Base-by-base conservation (phyloP, 257 asterid genomes). In the Fraxinus cuspidata region DNA sequence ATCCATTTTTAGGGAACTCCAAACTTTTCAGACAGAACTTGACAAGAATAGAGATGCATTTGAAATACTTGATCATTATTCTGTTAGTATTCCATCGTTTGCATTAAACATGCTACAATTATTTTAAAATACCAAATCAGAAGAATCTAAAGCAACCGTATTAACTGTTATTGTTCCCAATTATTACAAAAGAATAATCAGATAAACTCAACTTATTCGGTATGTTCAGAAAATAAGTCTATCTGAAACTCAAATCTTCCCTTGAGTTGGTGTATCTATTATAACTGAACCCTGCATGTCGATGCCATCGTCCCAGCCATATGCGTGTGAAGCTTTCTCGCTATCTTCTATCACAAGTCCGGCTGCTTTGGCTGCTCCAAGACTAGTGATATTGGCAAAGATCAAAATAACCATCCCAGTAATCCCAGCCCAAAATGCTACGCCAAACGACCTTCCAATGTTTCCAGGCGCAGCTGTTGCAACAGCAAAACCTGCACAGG, bases 341-440 rank as follows among this genome's bases (percentile, higher is more conserved):
- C 89, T 81, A 15, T 60, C 67, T 23, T 68, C 79, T 70, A 84
- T 81, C 3, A 93, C 85, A 84, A 84, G 88, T 18, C 96, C 95
- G 2, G 97, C 98, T 32, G 90, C 92, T 81, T 84, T 93, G 4
- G 98, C 97, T 66, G 96, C 98, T 83, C 87, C 82, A 58, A 88
- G 82, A 74, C 92, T 88, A 89, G 95, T 93, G 76, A 92, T 84
- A 63, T 90, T 89, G 23, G 96, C 95, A 78, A 93, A 93, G 23
- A 93, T 87, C 83, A 92, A 40, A 34, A 89, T 86, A 28, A 89
- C 67, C 72, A 78, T 86, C 53, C 95, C 98, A 12, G 87, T 19
- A 0, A 88, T 40, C 9, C 90, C 96, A 25, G 86, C 81, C 49
- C 88, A 84, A 53, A 92, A 91, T 27, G 98, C 84, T 0, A 85